Percentiles rank a stretch among this genome's conserved stretches.
phyloP scores from a whole-genome alignment of 2,329 filamentous ascomycete species.

The Cadophora sp. region DNA sequence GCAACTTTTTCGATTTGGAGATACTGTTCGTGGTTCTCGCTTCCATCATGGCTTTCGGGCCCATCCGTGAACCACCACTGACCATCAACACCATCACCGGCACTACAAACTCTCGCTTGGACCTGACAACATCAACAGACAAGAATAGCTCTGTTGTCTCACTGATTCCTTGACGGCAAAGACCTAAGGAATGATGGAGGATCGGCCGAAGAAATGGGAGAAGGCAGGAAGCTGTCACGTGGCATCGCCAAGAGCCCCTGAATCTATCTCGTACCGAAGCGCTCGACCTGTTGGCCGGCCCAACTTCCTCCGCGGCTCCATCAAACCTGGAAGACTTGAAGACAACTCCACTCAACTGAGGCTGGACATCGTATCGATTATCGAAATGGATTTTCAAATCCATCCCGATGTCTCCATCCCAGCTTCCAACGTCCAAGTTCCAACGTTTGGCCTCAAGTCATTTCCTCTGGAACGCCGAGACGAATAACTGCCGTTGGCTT shows the following conservation, averaged over 20 bases:
- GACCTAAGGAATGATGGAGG: too few relatives aligned
- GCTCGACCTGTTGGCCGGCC: neutral
- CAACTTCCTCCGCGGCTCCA: neutral
- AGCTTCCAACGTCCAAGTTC: neutral
- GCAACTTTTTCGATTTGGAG: neutral
- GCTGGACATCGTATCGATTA: neutral
- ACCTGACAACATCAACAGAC: too few relatives aligned
- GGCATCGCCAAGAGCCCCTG: neutral
- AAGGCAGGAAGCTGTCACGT: neutral
- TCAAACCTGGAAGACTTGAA: constrained; percentile 5
- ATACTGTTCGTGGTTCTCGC: too few relatives aligned
- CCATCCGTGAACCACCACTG: neutral
- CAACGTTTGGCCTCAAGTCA: neutral
- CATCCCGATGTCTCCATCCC: neutral
- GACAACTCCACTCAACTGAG: neutral
- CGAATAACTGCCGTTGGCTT: neutral
- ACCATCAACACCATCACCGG: neutral
- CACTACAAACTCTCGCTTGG: neutral
- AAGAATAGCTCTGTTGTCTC: too few relatives aligned
- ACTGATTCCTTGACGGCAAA: too few relatives aligned
- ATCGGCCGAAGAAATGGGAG: too few relatives aligned
- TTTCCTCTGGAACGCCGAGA: constrained; percentile 7
- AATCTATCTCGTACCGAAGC: too few relatives aligned
- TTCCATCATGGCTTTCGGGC: too few relatives aligned
- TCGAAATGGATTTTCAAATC: neutral